A percentile compares a stretch with the other conserved stretches of the same genome.
phyloP scores from a whole-genome alignment of 1,284 basidiomycete species.

The Cerrena zonata region DNA sequence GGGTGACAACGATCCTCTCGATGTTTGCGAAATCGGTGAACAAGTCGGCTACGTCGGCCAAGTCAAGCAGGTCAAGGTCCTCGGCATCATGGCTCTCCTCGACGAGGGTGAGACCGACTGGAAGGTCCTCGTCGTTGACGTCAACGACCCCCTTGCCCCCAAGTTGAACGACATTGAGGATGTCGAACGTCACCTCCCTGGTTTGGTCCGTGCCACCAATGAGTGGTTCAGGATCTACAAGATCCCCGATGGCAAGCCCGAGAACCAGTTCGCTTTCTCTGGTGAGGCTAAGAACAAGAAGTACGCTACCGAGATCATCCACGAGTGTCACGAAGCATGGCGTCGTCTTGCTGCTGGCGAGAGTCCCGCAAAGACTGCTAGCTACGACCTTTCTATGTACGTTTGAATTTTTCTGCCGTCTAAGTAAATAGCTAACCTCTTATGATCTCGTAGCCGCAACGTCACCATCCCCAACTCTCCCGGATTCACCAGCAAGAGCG shows the following conservation, averaged over 20 bases:
- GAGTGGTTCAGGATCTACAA: constrained; percentile 99
- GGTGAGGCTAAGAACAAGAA: constrained; percentile 99
- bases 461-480: constrained; percentile 71
- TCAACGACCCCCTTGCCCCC: constrained; percentile 91
- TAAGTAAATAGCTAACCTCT: constrained; percentile 22
- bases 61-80: constrained; percentile 99
- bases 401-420: constrained; percentile 32
- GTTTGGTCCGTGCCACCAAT: constrained; percentile 91
- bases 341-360: constrained; percentile 82
- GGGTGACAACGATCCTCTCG: constrained; percentile 98
- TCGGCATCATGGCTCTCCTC: constrained; percentile 98
- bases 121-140: constrained; percentile 97
- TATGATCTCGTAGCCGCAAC: constrained; percentile 52
- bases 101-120: constrained; percentile 98
- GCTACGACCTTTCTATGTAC: constrained; percentile 77
- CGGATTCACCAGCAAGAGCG: constrained; percentile 59
- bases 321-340: constrained; percentile 99
- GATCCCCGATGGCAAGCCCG: constrained; percentile 96
- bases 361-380: constrained; percentile 60
- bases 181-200: constrained; percentile 96
- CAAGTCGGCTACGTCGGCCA: constrained; percentile 96
- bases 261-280: constrained; percentile 98
- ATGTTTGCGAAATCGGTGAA: constrained; percentile 99
- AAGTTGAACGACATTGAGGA: constrained; percentile 99
- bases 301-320: constrained; percentile 97